These are phyloP conservation scores for Diaporthe humulicola DNA, from an alignment of 2,329 filamentous ascomycete genomes.

Conservation along the genomic window DNA sequence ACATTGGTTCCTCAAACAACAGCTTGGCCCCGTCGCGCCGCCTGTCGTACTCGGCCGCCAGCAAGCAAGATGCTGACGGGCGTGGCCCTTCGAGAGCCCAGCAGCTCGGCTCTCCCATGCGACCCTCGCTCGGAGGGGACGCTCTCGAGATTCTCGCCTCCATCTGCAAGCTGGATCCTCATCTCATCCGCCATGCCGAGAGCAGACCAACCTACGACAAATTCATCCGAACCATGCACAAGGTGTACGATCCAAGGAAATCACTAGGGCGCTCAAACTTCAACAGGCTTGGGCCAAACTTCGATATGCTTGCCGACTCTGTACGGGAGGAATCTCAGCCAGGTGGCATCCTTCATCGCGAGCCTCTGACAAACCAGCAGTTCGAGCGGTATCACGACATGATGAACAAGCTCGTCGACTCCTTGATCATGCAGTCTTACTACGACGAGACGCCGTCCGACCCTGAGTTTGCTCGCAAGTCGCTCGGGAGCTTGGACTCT, in stretches of 20 bases:
- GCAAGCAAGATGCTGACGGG: slow-evolving; percentile 6
- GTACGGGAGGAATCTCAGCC: slow-evolving; percentile 27
- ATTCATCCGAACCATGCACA: slow-evolving; percentile 34
- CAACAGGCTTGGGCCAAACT: slow-evolving; percentile 11
- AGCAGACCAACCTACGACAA: slow-evolving; percentile 15
- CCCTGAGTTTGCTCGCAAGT: slow-evolving; percentile 37
- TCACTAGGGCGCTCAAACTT: not conserved
- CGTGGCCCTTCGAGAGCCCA: not conserved
- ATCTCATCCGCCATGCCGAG: slow-evolving; percentile 30
- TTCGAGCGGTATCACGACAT: slow-evolving; percentile 41
- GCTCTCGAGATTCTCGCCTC: slow-evolving; percentile 37
- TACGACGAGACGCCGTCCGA: slow-evolving; percentile 42
- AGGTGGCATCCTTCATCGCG: slow-evolving; percentile 35
- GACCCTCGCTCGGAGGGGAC: not conserved
- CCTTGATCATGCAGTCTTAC: slow-evolving; percentile 48
- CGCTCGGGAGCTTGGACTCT: slow-evolving; percentile 48
- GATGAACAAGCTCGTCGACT: slow-evolving; percentile 48
- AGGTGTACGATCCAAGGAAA: slow-evolving; percentile 15
- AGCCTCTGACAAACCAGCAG: slow-evolving; percentile 43
- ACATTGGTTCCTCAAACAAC: slow-evolving; percentile 67
- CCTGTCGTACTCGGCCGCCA: slow-evolving; percentile 7
- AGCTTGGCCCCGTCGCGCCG: slow-evolving; percentile 55
- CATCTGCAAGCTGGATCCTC: slow-evolving; percentile 41
- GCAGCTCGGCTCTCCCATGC: not conserved
- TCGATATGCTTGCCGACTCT: slow-evolving; percentile 23